These are phyloP conservation scores for Nepenthes mirabilis DNA, from an alignment of 148 eudicot genomes.

Conservation along the genomic window DNA sequence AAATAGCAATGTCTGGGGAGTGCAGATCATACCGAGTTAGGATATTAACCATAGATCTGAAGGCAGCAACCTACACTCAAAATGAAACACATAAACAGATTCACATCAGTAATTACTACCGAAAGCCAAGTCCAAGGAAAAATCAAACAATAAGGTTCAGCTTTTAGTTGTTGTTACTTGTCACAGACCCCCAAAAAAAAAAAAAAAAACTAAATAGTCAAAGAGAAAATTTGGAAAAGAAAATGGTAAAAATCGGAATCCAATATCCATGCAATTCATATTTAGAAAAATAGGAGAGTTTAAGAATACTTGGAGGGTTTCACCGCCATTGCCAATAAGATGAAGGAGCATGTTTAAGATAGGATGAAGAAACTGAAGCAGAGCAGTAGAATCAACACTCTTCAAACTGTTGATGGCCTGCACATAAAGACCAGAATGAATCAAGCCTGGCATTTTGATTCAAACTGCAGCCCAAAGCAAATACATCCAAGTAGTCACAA, in stretches of 20 bases:
- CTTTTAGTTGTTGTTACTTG: not conserved
- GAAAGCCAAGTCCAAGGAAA: conserved; percentile 1
- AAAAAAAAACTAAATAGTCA: not conserved
- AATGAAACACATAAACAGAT: conserved; percentile 1
- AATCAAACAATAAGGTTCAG: not conserved
- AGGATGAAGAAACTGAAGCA: conserved; percentile 99
- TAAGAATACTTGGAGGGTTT: conserved; percentile 78
- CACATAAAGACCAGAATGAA: conserved; percentile 11
- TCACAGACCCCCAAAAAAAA: not conserved
- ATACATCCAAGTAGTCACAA: not conserved
- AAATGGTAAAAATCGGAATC: not conserved
- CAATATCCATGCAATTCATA: no score
- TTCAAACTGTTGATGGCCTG: conserved; percentile 99
- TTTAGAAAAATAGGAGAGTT: no score
- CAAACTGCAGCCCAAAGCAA: not conserved
- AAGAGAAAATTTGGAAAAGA: not conserved
- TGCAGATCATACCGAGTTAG: conserved; percentile 61
- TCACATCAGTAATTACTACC: not conserved
- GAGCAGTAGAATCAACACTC: conserved; percentile 96
- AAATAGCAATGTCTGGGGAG: conserved; percentile 1
- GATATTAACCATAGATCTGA: conserved; percentile 99
- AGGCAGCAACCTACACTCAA: conserved; percentile 83
- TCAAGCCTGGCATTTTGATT: not conserved
- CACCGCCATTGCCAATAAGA: conserved; percentile 98
- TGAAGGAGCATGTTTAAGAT: conserved; percentile 97